These are phyloP conservation scores for Physaria fendleri DNA, from an alignment of 345 rosid genomes.

Conservation along the genomic window DNA sequence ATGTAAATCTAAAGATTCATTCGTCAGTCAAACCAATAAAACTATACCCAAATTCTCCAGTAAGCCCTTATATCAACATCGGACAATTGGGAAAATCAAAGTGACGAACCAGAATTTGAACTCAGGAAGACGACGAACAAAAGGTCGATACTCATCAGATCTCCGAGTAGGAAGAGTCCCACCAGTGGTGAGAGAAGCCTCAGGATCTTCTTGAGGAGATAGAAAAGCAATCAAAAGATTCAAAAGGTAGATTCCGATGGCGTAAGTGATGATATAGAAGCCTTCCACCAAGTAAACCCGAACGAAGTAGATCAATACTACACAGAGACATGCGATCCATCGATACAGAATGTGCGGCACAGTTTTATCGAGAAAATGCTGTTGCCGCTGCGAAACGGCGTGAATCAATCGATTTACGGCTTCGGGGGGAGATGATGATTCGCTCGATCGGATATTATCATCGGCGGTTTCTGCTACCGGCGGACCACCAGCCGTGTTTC, in stretches of 20 bases:
- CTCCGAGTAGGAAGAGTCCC: conserved; percentile 76
- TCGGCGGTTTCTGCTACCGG: conserved; percentile 22
- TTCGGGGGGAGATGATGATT: conserved; percentile 42
- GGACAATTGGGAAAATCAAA: not conserved
- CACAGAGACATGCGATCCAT: conserved; percentile 56
- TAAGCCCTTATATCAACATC: conserved; percentile 2
- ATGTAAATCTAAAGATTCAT: not conserved
- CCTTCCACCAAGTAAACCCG: conserved; percentile 85
- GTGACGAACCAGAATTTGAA: conserved; percentile 74
- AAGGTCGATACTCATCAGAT: conserved; percentile 94
- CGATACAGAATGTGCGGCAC: conserved; percentile 54
- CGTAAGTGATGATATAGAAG: conserved; percentile 86
- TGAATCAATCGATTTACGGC: conserved; percentile 38
- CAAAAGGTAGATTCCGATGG: conserved; percentile 77
- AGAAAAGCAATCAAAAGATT: conserved; percentile 82
- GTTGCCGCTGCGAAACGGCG: conserved; percentile 48
- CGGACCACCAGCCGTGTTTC: conserved; percentile 25
- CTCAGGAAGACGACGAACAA: conserved; percentile 87
- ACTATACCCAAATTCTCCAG: not conserved
- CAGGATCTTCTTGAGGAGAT: conserved; percentile 94
- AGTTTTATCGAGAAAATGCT: conserved; percentile 65
- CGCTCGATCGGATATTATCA: conserved; percentile 26
- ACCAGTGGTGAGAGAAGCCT: conserved; percentile 46
- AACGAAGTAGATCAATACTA: conserved; percentile 48
- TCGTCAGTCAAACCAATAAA: not conserved